These are phyloP conservation scores for Oemleria cerasiformis DNA, from an alignment of 306 rosid species.

Conservation along the genomic window DNA sequence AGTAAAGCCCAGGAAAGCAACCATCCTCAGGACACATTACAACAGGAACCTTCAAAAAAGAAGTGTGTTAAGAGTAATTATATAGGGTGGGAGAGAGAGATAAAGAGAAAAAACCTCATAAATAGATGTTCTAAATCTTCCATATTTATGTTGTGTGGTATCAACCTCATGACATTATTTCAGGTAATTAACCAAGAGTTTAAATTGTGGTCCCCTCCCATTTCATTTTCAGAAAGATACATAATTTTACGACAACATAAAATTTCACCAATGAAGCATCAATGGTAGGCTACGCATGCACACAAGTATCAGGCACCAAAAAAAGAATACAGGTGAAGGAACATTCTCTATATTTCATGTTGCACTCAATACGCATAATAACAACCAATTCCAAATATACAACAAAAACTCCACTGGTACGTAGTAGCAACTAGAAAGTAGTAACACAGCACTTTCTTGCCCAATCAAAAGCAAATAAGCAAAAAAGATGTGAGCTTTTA, in stretches of 20 bases:
- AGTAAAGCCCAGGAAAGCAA: slow-evolving; percentile 81
- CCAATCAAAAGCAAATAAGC: not conserved
- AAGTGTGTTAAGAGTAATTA: not conserved
- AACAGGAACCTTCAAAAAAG: slow-evolving; percentile 63
- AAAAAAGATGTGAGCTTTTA: not conserved
- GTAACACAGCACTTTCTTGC: not conserved
- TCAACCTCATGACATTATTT: not conserved
- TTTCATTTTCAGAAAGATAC: not conserved
- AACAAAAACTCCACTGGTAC: not conserved
- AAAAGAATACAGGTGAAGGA: not conserved
- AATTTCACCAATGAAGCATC: not conserved
- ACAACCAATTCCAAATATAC: not conserved
- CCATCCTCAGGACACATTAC: slow-evolving; percentile 67
- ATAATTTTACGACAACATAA: not conserved
- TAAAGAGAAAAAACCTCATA: not conserved
- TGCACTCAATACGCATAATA: not conserved
- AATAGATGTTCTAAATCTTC: not conserved
- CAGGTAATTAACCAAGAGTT: not conserved
- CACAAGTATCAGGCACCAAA: not conserved
- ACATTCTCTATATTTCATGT: not conserved
- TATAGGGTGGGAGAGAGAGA: not conserved
- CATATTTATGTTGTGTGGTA: not conserved
- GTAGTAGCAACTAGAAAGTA: not conserved
- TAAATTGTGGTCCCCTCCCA: not conserved
- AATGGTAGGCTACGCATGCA: slow-evolving; percentile 3